Conservation (phyloP, 306 rosid genomes). For the Canavalia ensiformis region DNA sequence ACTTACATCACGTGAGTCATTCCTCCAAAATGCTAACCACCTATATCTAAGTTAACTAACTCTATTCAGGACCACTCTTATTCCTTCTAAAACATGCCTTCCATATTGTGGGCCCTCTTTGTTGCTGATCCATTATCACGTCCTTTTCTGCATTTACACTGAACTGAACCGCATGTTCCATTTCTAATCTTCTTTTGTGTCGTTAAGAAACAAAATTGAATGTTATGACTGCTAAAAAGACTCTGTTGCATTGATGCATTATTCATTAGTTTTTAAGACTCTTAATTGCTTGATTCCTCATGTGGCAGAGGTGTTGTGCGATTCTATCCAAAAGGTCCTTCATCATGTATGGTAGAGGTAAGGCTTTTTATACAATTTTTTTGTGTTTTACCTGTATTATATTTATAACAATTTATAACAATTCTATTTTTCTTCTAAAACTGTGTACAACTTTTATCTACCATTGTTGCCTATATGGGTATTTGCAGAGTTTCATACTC, state of each 20-base stretch:
- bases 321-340: constrained; percentile 90
- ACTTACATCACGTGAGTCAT: neutral
- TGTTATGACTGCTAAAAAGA: neutral
- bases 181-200: constrained; percentile 22
- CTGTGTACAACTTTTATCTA: constrained; percentile 7
- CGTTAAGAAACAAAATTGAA: constrained; percentile 6
- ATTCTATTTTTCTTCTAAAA: constrained; percentile 1
- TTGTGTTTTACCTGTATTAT: constrained; percentile 17
- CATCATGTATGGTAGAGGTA: constrained; percentile 85
- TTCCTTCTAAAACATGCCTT: neutral
- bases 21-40: constrained; percentile 3
- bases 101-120: neutral
- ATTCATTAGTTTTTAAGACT: constrained; percentile 31
- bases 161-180: neutral
- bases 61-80: neutral
- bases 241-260: constrained; percentile 22
- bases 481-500: constrained; percentile 40
- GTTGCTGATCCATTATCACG: constrained; percentile 9
- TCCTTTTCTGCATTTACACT: neutral
- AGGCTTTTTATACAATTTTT: constrained; percentile 52
- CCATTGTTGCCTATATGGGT: constrained; percentile 16
- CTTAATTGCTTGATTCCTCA: constrained; percentile 53
- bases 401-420: neutral
- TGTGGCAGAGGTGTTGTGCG: constrained; percentile 94
- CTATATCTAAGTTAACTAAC: neutral